Percentiles rank a stretch among this genome's conserved stretches.
phyloP scores from a whole-genome alignment of 305 asterid species.

The Fraxinus sp. region DNA sequence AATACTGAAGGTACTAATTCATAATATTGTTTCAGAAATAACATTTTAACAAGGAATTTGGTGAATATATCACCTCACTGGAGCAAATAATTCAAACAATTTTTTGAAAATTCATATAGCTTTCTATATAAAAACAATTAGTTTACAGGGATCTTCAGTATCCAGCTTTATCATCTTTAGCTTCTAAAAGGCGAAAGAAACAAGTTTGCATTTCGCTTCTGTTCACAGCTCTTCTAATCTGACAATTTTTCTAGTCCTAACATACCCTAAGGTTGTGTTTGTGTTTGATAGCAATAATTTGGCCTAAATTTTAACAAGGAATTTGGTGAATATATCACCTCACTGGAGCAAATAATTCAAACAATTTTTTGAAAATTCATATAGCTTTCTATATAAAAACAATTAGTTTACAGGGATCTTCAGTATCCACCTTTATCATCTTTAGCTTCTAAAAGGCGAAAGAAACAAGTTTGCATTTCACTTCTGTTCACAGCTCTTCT shows the following conservation, averaged over 20 bases:
- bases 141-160: background rate
- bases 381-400: background rate
- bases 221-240: background rate
- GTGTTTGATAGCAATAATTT: too few relatives aligned
- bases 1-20: background rate
- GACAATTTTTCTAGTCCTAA: background rate
- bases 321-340: background rate
- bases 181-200: background rate
- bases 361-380: background rate
- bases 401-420: background rate
- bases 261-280: background rate
- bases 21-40: background rate
- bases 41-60: background rate
- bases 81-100: background rate
- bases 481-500: background rate
- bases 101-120: background rate
- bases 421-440: background rate
- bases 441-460: background rate
- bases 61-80: background rate
- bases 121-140: background rate
- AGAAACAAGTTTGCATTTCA: background rate
- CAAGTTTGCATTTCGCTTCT: background rate
- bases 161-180: background rate
- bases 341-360: background rate
- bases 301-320: too few relatives aligned